A percentile compares a stretch with the other conserved stretches of the same genome.
Conservation (phyloP, 2,329 filamentous ascomycete genomes). For the Fusarium poae region DNA sequence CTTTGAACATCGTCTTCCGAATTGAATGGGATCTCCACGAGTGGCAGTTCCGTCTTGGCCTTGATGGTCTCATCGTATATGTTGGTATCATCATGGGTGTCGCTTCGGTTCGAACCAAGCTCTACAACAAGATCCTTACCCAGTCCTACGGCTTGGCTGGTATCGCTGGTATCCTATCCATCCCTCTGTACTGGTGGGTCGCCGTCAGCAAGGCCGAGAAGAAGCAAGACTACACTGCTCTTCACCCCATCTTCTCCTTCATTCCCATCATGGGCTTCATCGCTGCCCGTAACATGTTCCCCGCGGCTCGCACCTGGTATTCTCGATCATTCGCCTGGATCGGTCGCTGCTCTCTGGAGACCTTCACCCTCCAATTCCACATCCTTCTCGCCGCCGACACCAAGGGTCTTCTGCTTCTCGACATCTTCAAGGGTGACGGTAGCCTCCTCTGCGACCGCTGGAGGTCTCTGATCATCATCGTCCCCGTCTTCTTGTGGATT, state of each 20-base stretch:
- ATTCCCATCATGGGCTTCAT: slow-evolving; percentile 67
- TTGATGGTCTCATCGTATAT: slow-evolving; percentile 69
- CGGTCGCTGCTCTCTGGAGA: slow-evolving; percentile 69
- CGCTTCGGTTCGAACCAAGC: slow-evolving; percentile 35
- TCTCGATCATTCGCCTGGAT: slow-evolving; percentile 64
- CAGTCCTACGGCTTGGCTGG: slow-evolving; percentile 38
- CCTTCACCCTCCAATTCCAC: slow-evolving; percentile 71
- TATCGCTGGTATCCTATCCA: slow-evolving; percentile 33
- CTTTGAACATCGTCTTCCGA: slow-evolving; percentile 57
- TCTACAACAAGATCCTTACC: slow-evolving; percentile 40
- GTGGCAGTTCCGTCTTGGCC: slow-evolving; percentile 63
- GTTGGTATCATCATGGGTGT: slow-evolving; percentile 64
- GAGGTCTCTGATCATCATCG: slow-evolving; percentile 46
- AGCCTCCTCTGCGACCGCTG: slow-evolving; percentile 44
- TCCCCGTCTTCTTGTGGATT: slow-evolving; percentile 48
- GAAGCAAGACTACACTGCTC: slow-evolving; percentile 59
- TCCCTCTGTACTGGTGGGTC: slow-evolving; percentile 52
- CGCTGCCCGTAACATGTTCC: slow-evolving; percentile 62
- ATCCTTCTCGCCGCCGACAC: slow-evolving; percentile 71
- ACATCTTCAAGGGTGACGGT: slow-evolving; percentile 36
- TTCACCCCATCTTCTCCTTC: slow-evolving; percentile 66
- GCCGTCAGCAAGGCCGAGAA: slow-evolving; percentile 44
- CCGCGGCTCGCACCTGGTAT: slow-evolving; percentile 33
- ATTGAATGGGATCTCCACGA: slow-evolving; percentile 63
- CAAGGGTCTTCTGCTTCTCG: slow-evolving; percentile 56